Evolutionary conservation across 345 rosid species (phyloP).

Genomic region (Aquilaria sinensis): DNA sequence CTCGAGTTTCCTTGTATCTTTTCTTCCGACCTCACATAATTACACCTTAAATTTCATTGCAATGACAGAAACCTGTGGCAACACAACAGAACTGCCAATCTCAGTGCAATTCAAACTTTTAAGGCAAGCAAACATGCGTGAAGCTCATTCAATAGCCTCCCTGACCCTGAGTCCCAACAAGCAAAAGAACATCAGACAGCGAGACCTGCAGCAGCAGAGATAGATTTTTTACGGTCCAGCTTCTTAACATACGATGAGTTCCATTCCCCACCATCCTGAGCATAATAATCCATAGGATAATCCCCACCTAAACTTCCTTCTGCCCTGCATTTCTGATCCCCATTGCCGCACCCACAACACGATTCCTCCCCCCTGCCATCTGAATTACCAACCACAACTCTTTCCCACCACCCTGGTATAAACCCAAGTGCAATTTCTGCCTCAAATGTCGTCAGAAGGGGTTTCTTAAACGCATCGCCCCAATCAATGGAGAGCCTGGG

Average conservation of each 20-base stretch:
- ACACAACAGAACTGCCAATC: too few species aligned
- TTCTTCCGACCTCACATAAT: too few species aligned
- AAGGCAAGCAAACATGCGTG: too few species aligned
- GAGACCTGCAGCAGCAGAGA: conserved; percentile 11
- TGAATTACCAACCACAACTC: conserved; percentile 3
- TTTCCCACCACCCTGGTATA: conserved; percentile 87
- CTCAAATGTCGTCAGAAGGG: conserved; percentile 77
- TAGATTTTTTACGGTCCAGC: conserved; percentile 30
- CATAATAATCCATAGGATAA: conserved; percentile 96
- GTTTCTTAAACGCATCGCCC: conserved; percentile 88
- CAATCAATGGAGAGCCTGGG: conserved; percentile 94
- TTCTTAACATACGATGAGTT: conserved; percentile 81
- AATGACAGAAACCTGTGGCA: too few species aligned
- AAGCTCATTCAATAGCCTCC: background rate
- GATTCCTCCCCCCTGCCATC: conserved; percentile 19
- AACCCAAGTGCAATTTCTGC: conserved; percentile 81
- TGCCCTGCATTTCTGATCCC: conserved; percentile 12
- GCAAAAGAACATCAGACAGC: background rate
- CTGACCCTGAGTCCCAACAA: background rate
- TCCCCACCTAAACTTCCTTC: conserved; percentile 33
- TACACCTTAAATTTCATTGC: too few species aligned
- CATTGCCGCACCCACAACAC: conserved; percentile 30
- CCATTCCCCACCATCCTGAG: conserved; percentile 96
- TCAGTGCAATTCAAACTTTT: too few species aligned
- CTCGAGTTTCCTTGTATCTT: too few species aligned